These are phyloP conservation scores for Geotrichum australiense DNA, from an alignment of 1,139 yeast species.

Conservation along the genomic window DNA sequence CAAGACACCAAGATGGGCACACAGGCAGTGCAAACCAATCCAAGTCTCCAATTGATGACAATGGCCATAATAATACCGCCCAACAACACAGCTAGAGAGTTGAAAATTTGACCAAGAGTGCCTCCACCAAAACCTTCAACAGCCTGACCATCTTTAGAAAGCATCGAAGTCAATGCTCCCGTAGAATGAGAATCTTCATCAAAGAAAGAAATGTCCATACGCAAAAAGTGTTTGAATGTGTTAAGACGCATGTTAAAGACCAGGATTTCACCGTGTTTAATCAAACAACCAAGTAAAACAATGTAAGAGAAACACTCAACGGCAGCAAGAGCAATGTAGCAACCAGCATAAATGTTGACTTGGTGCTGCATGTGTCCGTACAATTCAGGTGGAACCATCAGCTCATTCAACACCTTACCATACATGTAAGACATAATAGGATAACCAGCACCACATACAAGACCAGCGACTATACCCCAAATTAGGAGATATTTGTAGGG, in stretches of 20 bases:
- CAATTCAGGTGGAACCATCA: constrained; percentile 33
- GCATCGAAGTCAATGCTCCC: constrained; percentile 77
- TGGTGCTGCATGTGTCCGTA: constrained; percentile 35
- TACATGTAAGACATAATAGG: constrained; percentile 37
- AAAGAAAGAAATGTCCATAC: constrained; percentile 79
- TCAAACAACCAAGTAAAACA: constrained; percentile 5
- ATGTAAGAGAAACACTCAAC: constrained; percentile 13
- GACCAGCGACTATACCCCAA: constrained; percentile 31
- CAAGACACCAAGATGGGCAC: constrained; percentile 67
- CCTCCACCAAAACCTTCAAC: constrained; percentile 86
- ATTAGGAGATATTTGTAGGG: constrained; percentile 19
- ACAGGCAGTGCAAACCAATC: constrained; percentile 50
- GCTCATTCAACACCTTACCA: constrained; percentile 34
- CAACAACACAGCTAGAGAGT: constrained; percentile 60
- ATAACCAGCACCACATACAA: constrained; percentile 36
- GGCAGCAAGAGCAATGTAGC: constrained; percentile 38
- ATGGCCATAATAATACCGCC: constrained; percentile 69
- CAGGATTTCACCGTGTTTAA: constrained; percentile 23
- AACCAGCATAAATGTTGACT: constrained; percentile 35
- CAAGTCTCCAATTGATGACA: constrained; percentile 60
- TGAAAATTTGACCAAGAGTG: constrained; percentile 71
- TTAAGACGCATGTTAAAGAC: constrained; percentile 31
- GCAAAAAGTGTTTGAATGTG: constrained; percentile 37
- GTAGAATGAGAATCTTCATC: constrained; percentile 57
- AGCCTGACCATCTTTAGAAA: constrained; percentile 78